Conservation (phyloP, 495 filamentous ascomycete genomes). For the Penicillium taxi region DNA sequence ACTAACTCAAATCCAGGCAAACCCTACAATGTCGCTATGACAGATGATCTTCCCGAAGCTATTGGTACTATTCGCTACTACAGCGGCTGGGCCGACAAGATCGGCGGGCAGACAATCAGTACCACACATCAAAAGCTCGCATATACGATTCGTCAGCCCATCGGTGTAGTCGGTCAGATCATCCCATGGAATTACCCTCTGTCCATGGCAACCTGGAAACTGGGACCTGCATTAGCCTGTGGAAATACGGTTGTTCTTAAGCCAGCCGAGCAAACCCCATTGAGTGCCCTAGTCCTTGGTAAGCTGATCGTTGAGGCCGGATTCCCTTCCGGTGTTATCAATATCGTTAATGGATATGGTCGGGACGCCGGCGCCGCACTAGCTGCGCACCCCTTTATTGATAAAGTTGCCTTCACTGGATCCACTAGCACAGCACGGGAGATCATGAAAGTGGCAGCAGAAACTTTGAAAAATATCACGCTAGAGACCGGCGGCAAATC, state of each 20-base stretch:
- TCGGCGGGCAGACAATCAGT: conserved; percentile 81
- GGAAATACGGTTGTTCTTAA: conserved; percentile 85
- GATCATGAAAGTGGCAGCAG: conserved; percentile 81
- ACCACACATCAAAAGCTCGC: conserved; percentile 71
- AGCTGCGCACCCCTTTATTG: conserved; percentile 62
- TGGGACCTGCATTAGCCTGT: conserved; percentile 43
- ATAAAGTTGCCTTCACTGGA: conserved; percentile 88
- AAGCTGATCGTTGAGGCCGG: conserved; percentile 76
- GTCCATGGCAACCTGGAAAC: conserved; percentile 82
- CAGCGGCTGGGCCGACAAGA: conserved; percentile 86
- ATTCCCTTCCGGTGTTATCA: conserved; percentile 83
- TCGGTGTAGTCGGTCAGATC: conserved; percentile 87
- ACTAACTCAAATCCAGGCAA: too few relatives aligned
- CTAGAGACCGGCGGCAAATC: conserved; percentile 88
- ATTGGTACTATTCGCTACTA: conserved; percentile 71
- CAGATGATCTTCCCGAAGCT: conserved; percentile 66
- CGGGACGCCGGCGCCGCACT: conserved; percentile 67
- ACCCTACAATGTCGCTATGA: conserved; percentile 64
- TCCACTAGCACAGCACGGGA: conserved; percentile 69
- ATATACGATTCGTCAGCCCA: conserved; percentile 79
- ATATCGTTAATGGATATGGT: conserved; percentile 78
- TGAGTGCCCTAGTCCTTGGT: conserved; percentile 72
- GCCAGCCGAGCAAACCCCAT: conserved; percentile 84
- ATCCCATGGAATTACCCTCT: conserved; percentile 92
- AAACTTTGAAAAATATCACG: conserved; percentile 31